A percentile compares a stretch with the other conserved stretches of the same genome.
Conservation (phyloP, 2,329 filamentous ascomycete species). For the Drechmeria coniospora region DNA sequence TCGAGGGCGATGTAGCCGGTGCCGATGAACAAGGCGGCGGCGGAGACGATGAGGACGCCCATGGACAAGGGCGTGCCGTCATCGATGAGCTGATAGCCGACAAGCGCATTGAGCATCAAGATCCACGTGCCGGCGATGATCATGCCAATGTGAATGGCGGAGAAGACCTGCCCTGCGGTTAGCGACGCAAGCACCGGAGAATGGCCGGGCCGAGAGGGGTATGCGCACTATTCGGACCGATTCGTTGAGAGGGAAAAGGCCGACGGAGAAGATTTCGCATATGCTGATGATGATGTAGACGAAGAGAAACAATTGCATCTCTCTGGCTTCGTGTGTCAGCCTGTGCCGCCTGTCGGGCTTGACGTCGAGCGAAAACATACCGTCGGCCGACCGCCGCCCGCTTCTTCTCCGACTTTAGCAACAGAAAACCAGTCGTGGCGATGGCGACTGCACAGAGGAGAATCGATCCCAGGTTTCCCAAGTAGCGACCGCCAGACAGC, state of each 20-base stretch:
- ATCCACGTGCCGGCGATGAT: slow-evolving; percentile 85
- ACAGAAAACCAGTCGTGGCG: slow-evolving; percentile 44
- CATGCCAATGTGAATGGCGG: slow-evolving; percentile 75
- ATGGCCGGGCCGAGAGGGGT: background rate
- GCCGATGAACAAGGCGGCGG: slow-evolving; percentile 61
- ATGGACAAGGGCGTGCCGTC: slow-evolving; percentile 81
- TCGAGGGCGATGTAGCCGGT: slow-evolving; percentile 94
- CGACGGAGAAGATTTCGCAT: slow-evolving; percentile 93
- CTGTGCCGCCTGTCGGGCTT: background rate
- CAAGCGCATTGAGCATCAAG: slow-evolving; percentile 76
- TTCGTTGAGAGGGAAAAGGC: slow-evolving; percentile 63
- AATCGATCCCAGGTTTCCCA: slow-evolving; percentile 90
- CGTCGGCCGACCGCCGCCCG: slow-evolving; percentile 85
- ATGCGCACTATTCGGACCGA: slow-evolving; percentile 55
- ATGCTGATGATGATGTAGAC: slow-evolving; percentile 79
- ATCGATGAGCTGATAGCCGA: slow-evolving; percentile 86
- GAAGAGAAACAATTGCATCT: slow-evolving; percentile 88
- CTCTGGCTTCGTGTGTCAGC: slow-evolving; percentile 36
- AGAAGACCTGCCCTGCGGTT: slow-evolving; percentile 50
- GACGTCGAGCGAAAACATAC: slow-evolving; percentile 26
- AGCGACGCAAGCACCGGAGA: slow-evolving; percentile 4
- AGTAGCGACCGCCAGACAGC: slow-evolving; percentile 45
- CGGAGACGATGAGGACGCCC: slow-evolving; percentile 57
- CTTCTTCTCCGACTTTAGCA: slow-evolving; percentile 76
- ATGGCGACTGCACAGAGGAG: slow-evolving; percentile 69